Base-by-base conservation (phyloP, 129 eudicot species). In the Centrapalus pauciflorus region DNA sequence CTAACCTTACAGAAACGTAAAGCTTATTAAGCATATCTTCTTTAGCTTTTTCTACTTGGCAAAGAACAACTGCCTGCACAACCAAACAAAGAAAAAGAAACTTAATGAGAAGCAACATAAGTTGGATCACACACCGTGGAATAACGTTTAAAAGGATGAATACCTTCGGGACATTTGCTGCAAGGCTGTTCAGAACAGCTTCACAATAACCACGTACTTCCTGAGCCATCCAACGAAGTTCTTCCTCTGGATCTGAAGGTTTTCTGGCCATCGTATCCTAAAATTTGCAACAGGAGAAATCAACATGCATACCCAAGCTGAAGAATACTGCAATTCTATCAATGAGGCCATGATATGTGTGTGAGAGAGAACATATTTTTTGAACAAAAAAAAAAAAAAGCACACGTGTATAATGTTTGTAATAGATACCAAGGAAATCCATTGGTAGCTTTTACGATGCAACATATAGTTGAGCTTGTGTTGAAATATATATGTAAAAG, bases 171-270 rank as follows among this genome's bases (percentile, higher is more conserved):
- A 94, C 99, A 82, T 94, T 94, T 30, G 99, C 99, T 45, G 97
- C 99, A 59, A 94, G 97, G 76, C 99, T 94, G 76, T 94, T 89
- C 28, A 94, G 84, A 74, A 94, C 99, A 72, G 99, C 99, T 83
- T 94, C 96, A 11, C 86, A 95, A 54, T 94, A 94, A 57, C 97
- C 97, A 21, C 99, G 95, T 77, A 94, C 99, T 89, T 94, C 99
- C 77, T 89, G 99, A 51, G 99, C 77, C 99, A 94, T 94, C 99
- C 99, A 94, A 43, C 99, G 86, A 64, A 94, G 97, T 77, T 94
- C 99, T 65, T 94, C 99, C 70, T 94, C 99, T 0, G 99, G 99
- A 71, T 94, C 97, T 25, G 86, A 95, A 37, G 99, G 99, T 80
- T 87, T 86, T 72, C 97, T 84, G 6, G 81, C 83, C 99, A 89